Base-by-base conservation (phyloP, 495 filamentous ascomycete genomes). In the Hyaloscypha bicolor region DNA sequence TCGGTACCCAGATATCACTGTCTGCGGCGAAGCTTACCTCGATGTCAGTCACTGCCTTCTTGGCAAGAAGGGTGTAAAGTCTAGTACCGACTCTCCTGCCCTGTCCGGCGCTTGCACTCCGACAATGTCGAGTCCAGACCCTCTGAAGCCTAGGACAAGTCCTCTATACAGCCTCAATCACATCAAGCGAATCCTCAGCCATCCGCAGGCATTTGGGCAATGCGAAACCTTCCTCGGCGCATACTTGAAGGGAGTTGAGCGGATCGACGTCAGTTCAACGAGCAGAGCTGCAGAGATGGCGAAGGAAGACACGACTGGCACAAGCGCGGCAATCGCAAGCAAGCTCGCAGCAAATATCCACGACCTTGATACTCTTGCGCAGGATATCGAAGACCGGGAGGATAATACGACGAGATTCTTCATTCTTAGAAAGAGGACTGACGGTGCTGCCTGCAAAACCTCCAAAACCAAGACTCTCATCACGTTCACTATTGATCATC, bases 201-300 rank as follows among this genome's bases (percentile, higher is more conserved):
- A 99, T 76, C 92, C 93, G 19, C 95, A 98, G 79, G 95, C 92
- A 35, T 95, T 93, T 81, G 94, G 93, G 5, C 95, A 99, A 79
- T 97, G 93, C 73, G 86, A 87, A n/a, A 67, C 55, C n/a, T 96
- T 96, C 72, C 79, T 97, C 6, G 79, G 81, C 8, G 72, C 79
- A 55, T 78, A 88, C 70, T 85, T 95, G 61, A 88, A 87, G 64
- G 85, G 85, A 30, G 80, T 91, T 9, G 92, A 95, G 79, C 83
- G 86, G 53, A 84, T 94, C 42, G 94, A 99, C 75, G 91, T 93
- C 51, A 91, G 90, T 53, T 96, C 92, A 2, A 99, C 95, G 2
- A 91, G 87, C 53, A 87, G 87, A 71, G 95, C 91, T 0, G 94
- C 91, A 4, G 87, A 93, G 75, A 82, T 96, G 6, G 91, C 92